Base-by-base conservation (phyloP, 371 early-diverging fungal genomes). In the Amoeboaphelidium protococcarum region DNA sequence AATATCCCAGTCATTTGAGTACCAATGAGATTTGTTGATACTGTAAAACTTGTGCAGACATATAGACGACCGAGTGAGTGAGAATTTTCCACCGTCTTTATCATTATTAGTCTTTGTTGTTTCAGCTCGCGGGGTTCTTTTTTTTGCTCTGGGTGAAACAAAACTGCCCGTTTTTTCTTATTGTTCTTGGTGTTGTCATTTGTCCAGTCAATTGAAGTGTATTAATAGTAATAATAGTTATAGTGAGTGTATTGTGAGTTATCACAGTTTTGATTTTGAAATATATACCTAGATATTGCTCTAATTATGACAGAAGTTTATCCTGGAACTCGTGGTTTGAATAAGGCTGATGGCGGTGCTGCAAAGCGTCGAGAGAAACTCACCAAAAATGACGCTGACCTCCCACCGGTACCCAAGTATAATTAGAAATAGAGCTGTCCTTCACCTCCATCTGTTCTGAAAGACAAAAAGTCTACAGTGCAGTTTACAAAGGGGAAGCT, bases 401-500 rank as follows among this genome's bases (percentile, higher is more conserved):
- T 42, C 6, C 20, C 13, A 12, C 13, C 10, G 21, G 10, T 42
- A 4, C 42, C 20, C 10, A 42, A 42, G 42, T 16, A 19, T 21
- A 42, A 42, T 6, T 12, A 42, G 4, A 42, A 19, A 6, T 16
- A 19, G 10, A 10, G 10, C 21, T 42, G 22, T 19, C 4, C 4
- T 42, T 42, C 20, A 22, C 13, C 13, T 13, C 13, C 22, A 19
- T 19, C 56, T 1, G 40, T 63, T 21, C 63, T 63, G 50, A 45
- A 60, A 48, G 53, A 53, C 26, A 52, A 52, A 21, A 55, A 37
- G 25, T 25, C 25, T 3, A 45, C 42, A n/a, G 25, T 23, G n/a
- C 24, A 24, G 20, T 53, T 50, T 20, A 52, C 25, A 22, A 27
- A 49, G 12, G 63, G 63, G 1, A 43, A 41, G 1, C 44, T 65